phyloP scores from a whole-genome alignment of 169 alveolate genomes.

The Plasmodium malariae region DNA sequence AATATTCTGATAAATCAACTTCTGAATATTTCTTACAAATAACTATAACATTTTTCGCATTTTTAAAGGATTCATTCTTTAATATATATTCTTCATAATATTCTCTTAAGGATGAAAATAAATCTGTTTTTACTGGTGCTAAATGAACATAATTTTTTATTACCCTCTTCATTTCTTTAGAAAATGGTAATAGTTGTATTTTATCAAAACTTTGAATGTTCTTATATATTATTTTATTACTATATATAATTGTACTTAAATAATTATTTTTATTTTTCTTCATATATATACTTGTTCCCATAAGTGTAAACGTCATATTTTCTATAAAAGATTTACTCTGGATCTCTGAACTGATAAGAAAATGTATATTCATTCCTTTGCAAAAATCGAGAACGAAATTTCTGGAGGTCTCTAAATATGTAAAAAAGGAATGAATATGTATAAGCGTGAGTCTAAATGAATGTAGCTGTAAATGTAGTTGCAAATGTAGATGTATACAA shows the following conservation, averaged over 20 bases:
- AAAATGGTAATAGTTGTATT: background rate
- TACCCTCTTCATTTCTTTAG: background rate
- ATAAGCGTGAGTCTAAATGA: too few relatives aligned
- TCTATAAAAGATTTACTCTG: background rate
- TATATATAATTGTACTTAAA: slow-evolving; percentile 22
- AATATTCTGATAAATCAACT: slow-evolving; percentile 14
- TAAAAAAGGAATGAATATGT: background rate
- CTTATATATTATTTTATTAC: slow-evolving; percentile 33
- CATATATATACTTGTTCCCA: slow-evolving; percentile 7
- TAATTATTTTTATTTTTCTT: background rate
- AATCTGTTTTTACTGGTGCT: background rate
- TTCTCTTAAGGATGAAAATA: slow-evolving; percentile 19
- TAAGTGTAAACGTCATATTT: background rate
- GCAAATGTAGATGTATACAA: too few relatives aligned
- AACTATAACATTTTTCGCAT: slow-evolving; percentile 19
- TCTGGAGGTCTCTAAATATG: background rate
- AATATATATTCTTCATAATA: slow-evolving; percentile 45
- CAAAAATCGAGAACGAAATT: slow-evolving; percentile 7
- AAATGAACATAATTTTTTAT: background rate
- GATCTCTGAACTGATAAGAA: slow-evolving; percentile 57
- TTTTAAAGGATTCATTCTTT: background rate
- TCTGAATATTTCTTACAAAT: slow-evolving; percentile 12
- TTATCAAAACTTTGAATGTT: background rate
- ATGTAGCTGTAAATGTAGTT: too few relatives aligned
- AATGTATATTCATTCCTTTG: slow-evolving; percentile 30